Evolutionary conservation across 805 yeast genomes (phyloP).

Genomic region (Soucietia sequanensis): DNA sequence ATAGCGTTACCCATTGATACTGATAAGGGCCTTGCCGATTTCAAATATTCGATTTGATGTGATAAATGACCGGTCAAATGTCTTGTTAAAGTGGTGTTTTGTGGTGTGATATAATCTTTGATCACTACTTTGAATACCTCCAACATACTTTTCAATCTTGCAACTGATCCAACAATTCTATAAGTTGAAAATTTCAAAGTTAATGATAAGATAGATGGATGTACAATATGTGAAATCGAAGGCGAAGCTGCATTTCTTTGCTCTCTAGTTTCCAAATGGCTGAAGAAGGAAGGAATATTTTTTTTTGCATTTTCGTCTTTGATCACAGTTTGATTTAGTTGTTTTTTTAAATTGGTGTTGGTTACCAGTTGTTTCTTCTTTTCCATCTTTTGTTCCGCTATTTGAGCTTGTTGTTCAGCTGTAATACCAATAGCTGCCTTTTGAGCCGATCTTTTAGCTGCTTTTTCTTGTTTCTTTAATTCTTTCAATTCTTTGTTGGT

Average conservation of each 20-base stretch:
- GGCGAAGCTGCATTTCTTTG: slow-evolving; percentile 64
- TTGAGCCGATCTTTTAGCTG: slow-evolving; percentile 87
- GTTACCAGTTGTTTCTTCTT: slow-evolving; percentile 44
- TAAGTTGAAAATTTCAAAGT: slow-evolving; percentile 81
- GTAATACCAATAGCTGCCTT: slow-evolving; percentile 65
- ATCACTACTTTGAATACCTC: slow-evolving; percentile 81
- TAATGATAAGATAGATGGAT: slow-evolving; percentile 78
- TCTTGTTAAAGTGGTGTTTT: slow-evolving; percentile 79
- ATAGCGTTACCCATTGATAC: slow-evolving; percentile 98
- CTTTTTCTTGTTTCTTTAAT: slow-evolving; percentile 83
- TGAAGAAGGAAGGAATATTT: slow-evolving; percentile 65
- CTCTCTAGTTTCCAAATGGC: slow-evolving; percentile 78
- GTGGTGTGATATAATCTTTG: slow-evolving; percentile 78
- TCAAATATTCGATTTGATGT: slow-evolving; percentile 89
- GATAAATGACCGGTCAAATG: slow-evolving; percentile 84
- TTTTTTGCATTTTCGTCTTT: slow-evolving; percentile 34
- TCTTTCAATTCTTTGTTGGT: slow-evolving; percentile 85
- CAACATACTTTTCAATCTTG: slow-evolving; percentile 82
- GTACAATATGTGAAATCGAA: slow-evolving; percentile 66
- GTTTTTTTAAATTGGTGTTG: slow-evolving; percentile 52
- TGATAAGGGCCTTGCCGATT: slow-evolving; percentile 85
- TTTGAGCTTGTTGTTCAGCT: slow-evolving; percentile 43
- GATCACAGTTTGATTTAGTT: slow-evolving; percentile 50
- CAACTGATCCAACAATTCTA: slow-evolving; percentile 84
- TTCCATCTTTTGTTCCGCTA: slow-evolving; percentile 42